phyloP scores from a whole-genome alignment of 2,329 filamentous ascomycete species.

The Endoconidiophora polonica region DNA sequence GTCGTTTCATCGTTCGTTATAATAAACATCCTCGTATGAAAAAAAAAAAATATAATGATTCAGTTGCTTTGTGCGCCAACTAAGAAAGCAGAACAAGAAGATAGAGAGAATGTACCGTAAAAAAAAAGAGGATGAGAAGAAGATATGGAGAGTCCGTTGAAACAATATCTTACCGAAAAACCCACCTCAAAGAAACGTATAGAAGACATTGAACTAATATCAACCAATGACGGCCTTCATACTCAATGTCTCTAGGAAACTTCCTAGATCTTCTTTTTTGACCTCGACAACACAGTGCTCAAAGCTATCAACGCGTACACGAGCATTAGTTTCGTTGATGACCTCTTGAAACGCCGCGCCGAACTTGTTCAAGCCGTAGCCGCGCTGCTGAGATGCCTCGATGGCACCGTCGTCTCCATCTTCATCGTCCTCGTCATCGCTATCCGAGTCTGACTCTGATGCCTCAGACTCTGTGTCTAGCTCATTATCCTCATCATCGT shows the following conservation, averaged over 20 bases:
- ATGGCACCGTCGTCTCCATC: constrained; percentile 37
- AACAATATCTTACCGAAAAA: not conserved
- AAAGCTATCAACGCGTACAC: constrained; percentile 88
- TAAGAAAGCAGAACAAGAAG: too few relatives aligned
- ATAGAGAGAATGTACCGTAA: too few relatives aligned
- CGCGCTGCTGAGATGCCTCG: constrained; percentile 37
- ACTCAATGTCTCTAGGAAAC: constrained; percentile 81
- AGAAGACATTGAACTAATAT: not conserved
- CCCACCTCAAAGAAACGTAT: not conserved
- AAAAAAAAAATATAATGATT: too few relatives aligned
- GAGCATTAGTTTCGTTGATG: constrained; percentile 72
- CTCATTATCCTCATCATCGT: constrained; percentile 32
- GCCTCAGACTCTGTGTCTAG: constrained; percentile 25
- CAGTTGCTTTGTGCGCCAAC: too few relatives aligned
- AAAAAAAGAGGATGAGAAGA: not conserved
- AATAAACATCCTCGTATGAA: not conserved
- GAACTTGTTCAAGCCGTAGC: constrained; percentile 73
- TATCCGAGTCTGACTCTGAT: constrained; percentile 18
- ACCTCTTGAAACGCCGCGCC: constrained; percentile 94
- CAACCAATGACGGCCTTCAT: constrained; percentile 68
- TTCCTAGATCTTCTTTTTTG: constrained; percentile 82
- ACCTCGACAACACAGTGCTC: constrained; percentile 96
- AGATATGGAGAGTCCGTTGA: not conserved
- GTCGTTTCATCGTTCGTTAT: constrained; percentile 3
- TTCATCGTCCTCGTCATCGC: constrained; percentile 27